Percentiles rank a stretch among this genome's conserved stretches.
phyloP scores from a whole-genome alignment of 2,329 filamentous ascomycete genomes.

The Cytospora chrysosperma region DNA sequence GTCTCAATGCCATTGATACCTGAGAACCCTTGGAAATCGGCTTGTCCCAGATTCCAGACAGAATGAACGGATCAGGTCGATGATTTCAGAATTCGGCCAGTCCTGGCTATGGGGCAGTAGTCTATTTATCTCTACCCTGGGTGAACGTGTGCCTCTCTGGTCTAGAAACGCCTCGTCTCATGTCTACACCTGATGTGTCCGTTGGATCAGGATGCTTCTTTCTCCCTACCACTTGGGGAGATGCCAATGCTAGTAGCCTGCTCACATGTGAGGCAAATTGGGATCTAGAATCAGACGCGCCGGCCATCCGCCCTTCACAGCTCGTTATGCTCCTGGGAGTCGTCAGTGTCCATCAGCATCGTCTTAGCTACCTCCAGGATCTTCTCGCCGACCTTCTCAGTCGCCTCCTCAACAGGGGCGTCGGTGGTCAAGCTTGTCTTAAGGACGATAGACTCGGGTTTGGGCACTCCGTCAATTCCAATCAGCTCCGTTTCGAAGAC shows the following conservation, averaged over 20 bases:
- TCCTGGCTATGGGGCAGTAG: not conserved
- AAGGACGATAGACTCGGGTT: conserved; percentile 46
- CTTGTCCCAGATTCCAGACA: too few relatives aligned
- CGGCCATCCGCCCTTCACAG: conserved; percentile 40
- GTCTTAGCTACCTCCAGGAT: conserved; percentile 54
- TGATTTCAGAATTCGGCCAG: not conserved
- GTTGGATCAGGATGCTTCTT: not conserved
- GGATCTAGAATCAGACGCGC: not conserved
- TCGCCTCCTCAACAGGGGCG: conserved; percentile 34
- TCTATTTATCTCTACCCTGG: not conserved
- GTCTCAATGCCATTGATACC: too few relatives aligned
- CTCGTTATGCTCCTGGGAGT: conserved; percentile 59
- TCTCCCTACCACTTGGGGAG: not conserved
- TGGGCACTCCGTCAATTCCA: conserved; percentile 71
- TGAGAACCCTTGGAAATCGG: too few relatives aligned
- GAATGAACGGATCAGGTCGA: not conserved
- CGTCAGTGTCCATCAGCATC: conserved; percentile 47
- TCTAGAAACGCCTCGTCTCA: not conserved
- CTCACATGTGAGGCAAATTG: not conserved
- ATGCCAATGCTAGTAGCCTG: not conserved
- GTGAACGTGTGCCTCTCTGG: not conserved
- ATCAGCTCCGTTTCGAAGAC: conserved; percentile 92
- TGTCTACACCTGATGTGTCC: not conserved
- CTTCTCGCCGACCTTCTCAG: conserved; percentile 45
- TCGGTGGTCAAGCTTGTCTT: conserved; percentile 35